phyloP scores from a whole-genome alignment of 352 stramenopile genomes.

The Pythium graminicola region DNA sequence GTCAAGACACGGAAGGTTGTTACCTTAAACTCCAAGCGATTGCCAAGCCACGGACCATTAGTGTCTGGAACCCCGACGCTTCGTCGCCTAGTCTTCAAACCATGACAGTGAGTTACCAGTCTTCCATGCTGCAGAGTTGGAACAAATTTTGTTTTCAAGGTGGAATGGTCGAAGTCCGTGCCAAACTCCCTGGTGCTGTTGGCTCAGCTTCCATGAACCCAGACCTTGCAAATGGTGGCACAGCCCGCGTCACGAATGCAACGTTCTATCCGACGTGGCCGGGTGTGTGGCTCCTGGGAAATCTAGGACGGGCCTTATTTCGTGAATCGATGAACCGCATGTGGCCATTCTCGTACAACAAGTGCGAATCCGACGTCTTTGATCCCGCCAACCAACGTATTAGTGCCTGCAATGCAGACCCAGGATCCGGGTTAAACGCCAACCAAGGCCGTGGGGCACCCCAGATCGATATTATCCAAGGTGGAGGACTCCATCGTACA shows the following conservation, averaged over 20 bases:
- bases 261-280: conserved; percentile 88
- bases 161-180: conserved; percentile 89
- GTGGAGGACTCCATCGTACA: conserved; percentile 70
- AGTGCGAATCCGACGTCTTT: conserved; percentile 75
- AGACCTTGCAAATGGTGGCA: conserved; percentile 9
- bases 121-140: conserved; percentile 90
- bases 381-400: conserved; percentile 67
- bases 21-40: conserved; percentile 55
- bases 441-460: conserved; percentile 88
- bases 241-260: conserved; percentile 1
- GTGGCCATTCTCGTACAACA: conserved; percentile 95
- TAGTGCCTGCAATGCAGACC: conserved; percentile 86
- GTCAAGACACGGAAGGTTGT: conserved; percentile 20
- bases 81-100: conserved; percentile 37
- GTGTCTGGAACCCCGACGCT: conserved; percentile 52
- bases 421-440: conserved; percentile 88
- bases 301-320: conserved; percentile 94
- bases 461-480: conserved; percentile 96
- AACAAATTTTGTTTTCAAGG: conserved; percentile 96
- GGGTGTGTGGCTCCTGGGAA: conserved; percentile 94
- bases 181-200: conserved; percentile 83
- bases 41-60: conserved; percentile 29
- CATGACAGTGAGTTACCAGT: conserved; percentile 55
- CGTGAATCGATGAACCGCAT: conserved; percentile 89
- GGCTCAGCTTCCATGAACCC: conserved; percentile 31